Percentiles rank a stretch among this genome's conserved stretches.
Conservation (phyloP, 768 basidiomycete genomes). For the Polyporus arcularius region DNA sequence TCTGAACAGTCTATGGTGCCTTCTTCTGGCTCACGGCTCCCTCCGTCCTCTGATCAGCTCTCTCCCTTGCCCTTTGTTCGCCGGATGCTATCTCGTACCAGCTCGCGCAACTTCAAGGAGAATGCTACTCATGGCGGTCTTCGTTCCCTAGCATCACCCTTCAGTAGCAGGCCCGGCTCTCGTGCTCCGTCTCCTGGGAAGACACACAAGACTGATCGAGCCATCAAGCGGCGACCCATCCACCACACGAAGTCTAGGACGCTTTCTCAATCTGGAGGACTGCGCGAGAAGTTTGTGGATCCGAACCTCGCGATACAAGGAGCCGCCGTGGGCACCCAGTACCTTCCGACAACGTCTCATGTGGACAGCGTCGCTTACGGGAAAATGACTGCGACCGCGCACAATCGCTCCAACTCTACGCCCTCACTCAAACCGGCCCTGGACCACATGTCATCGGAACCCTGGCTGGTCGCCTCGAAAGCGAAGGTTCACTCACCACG, state of each 20-base stretch:
- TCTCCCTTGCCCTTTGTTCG: conserved; percentile 45
- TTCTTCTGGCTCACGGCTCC: conserved; percentile 20
- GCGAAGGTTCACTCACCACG: conserved; percentile 25
- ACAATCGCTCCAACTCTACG: conserved; percentile 29
- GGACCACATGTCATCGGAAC: conserved; percentile 20
- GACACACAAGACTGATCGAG: conserved; percentile 11
- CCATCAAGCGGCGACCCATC: conserved; percentile 18
- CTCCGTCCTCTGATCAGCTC: conserved; percentile 32
- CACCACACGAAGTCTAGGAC: conserved; percentile 40
- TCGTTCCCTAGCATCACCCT: no score
- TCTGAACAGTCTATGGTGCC: conserved; percentile 18
- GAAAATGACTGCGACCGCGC: not conserved
- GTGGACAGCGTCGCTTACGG: not conserved
- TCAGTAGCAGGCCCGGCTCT: conserved; percentile 43
- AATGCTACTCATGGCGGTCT: conserved; percentile 23
- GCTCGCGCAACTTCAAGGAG: conserved; percentile 44
- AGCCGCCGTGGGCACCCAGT: not conserved
- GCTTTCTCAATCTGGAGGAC: conserved; percentile 32
- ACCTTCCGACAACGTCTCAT: no score
- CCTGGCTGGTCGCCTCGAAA: conserved; percentile 33
- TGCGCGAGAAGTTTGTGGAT: conserved; percentile 12
- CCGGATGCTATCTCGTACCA: conserved; percentile 39
- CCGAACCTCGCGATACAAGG: not conserved
- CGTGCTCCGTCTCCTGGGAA: conserved; percentile 35
- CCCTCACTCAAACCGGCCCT: conserved; percentile 20